Conservation (phyloP, 305 asterid species). For the Fraxinus dipetala region DNA sequence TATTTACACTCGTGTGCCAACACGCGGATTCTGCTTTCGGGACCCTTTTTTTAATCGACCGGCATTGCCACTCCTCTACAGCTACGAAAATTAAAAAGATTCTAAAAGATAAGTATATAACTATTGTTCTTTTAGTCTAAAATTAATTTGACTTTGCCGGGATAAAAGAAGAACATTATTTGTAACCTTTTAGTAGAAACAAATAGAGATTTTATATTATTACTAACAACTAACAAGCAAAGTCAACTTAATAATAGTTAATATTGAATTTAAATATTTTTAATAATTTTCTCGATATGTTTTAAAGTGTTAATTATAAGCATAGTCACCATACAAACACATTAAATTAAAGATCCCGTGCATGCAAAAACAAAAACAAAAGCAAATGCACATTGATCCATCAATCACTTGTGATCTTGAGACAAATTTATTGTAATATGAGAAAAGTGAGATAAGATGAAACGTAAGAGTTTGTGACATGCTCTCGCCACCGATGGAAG, state of each 20-base stretch:
- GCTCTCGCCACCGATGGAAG: not conserved
- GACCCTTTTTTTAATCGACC: not conserved
- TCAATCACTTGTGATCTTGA: not conserved
- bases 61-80: not conserved
- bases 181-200: not conserved
- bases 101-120: not conserved
- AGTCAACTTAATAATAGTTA: not conserved
- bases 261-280: not conserved
- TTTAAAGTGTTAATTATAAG: not conserved
- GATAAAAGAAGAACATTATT: not conserved
- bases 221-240: not conserved
- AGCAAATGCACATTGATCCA: not conserved
- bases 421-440: not conserved
- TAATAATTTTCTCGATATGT: not conserved
- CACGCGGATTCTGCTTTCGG: not conserved
- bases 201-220: not conserved
- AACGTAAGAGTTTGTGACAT: not conserved
- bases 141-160: not conserved
- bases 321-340: not conserved
- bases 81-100: not conserved
- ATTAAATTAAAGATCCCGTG: not conserved
- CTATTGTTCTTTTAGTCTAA: not conserved
- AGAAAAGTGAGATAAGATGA: not conserved
- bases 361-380: not conserved
- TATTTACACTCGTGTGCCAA: constrained; percentile 22